Evolutionary conservation across 2,329 filamentous ascomycete species (phyloP), one percentile per base, ranked within the genome.

Genomic region (Leptographium flavum): DNA sequence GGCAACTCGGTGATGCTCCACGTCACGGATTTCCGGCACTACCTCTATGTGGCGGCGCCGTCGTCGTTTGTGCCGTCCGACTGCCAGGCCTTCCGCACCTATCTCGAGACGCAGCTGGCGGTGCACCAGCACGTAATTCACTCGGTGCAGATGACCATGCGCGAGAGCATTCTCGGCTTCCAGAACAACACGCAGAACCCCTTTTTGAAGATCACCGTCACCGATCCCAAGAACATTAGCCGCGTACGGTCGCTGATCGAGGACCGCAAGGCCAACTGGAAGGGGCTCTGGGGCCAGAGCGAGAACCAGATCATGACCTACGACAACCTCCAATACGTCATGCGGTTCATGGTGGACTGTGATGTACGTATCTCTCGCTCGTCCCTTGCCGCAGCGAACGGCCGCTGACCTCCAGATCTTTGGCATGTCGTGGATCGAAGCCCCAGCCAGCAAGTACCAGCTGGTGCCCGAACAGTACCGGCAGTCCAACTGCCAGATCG

Each of bases 401-500:
- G n/a, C n/a, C n/a, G n/a, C n/a, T n/a, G n/a, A n/a, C n/a, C 15
- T 21, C 25, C 47, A 86, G 74, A 82, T 98, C 38, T 74, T 83
- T 46, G 92, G 92, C 51, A 98, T 98, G 92, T 90, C 87, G 1
- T 98, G 92, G 92, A 87, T 96, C 0, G 87, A 94, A 61, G 85
- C 81, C 17, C 81, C 85, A 21, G 73, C 81, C 3, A 72, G 71
- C 27, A 79, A 80, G 50, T 95, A 90, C 64, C 71, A 72, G 45
- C 67, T 94, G 43, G 69, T 94, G 17, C 66, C 76, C 1, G 64
- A 75, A 13, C 63, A 74, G 45, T 71, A 81, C 48, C 75, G 79
- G 49, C 83, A 94, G 52, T 96, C 90, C 2, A 94, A 87, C 56
- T 96, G 92, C 60, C 92, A 98, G 63, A 94, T 98, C 52, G 92